Percentiles rank a stretch among this genome's conserved stretches.
Evolutionary conservation across 805 yeast species (phyloP).

Genomic region (Kodamaea leandrae): DNA sequence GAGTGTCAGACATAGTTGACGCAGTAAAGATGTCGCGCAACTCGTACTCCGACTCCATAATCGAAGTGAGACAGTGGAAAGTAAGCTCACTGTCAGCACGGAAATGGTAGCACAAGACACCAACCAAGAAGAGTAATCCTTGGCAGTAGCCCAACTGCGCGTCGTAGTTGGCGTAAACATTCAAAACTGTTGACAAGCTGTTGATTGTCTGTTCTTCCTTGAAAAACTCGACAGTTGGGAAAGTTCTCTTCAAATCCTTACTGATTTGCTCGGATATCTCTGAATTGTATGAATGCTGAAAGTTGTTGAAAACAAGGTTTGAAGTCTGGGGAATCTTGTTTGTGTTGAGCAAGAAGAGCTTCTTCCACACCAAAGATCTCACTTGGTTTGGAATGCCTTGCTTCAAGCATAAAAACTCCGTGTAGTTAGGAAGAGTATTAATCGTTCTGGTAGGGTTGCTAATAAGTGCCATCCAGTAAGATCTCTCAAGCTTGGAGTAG

Average conservation of each 20-base stretch:
- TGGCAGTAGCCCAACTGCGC: slow-evolving; percentile 68
- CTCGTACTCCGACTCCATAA: slow-evolving; percentile 57
- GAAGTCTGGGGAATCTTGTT: slow-evolving; percentile 35
- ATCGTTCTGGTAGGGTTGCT: slow-evolving; percentile 44
- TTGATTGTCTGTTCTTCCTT: slow-evolving; percentile 40
- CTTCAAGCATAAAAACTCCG: slow-evolving; percentile 42
- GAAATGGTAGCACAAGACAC: slow-evolving; percentile 48
- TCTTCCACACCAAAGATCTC: slow-evolving; percentile 46
- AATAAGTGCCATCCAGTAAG: slow-evolving; percentile 46
- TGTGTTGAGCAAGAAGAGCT: slow-evolving; percentile 31
- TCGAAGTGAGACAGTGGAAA: slow-evolving; percentile 51
- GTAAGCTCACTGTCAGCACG: slow-evolving; percentile 36
- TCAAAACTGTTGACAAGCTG: slow-evolving; percentile 51
- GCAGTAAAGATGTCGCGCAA: slow-evolving; percentile 49
- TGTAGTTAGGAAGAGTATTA: slow-evolving; percentile 46
- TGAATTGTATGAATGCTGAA: slow-evolving; percentile 42
- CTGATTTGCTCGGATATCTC: slow-evolving; percentile 44
- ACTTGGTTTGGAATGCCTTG: slow-evolving; percentile 46
- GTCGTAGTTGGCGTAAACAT: slow-evolving; percentile 63
- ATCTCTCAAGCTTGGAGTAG: slow-evolving; percentile 30
- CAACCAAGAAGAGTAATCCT: slow-evolving; percentile 62
- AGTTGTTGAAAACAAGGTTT: slow-evolving; percentile 32
- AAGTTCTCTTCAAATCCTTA: slow-evolving; percentile 60
- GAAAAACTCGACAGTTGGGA: slow-evolving; percentile 53
- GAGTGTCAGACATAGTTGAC: slow-evolving; percentile 52